phyloP scores from a whole-genome alignment of 345 rosid genomes.

The Leavenworthia alabamica region DNA sequence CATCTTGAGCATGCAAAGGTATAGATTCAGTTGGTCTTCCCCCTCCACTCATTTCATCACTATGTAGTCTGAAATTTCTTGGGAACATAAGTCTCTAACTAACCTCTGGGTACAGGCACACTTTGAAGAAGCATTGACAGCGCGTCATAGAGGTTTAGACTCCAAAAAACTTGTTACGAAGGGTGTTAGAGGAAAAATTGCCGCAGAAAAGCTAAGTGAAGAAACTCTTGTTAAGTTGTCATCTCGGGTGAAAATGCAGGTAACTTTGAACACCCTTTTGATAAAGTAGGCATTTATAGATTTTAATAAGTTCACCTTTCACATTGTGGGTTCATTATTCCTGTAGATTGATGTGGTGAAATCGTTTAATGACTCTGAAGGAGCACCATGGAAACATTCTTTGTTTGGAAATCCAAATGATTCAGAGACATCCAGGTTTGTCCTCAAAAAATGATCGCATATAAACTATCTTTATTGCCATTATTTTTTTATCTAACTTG shows the following conservation, averaged over 20 bases:
- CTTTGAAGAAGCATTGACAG: constrained; percentile 89
- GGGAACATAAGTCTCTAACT: constrained; percentile 4
- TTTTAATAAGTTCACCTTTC: constrained; percentile 3
- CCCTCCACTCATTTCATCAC: constrained; percentile 10
- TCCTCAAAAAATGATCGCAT: background rate
- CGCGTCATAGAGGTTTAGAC: constrained; percentile 68
- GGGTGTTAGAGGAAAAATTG: constrained; percentile 71
- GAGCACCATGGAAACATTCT: constrained; percentile 86
- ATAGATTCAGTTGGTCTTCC: constrained; percentile 15
- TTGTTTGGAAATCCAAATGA: constrained; percentile 97
- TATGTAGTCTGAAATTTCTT: background rate
- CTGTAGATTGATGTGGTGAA: constrained; percentile 78
- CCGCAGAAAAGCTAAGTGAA: constrained; percentile 73
- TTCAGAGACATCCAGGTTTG: constrained; percentile 85
- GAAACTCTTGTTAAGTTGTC: constrained; percentile 85
- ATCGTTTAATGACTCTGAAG: constrained; percentile 71
- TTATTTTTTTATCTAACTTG: background rate
- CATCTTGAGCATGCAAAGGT: constrained; percentile 92
- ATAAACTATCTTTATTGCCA: background rate
- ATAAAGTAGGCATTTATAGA: background rate
- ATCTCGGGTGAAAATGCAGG: constrained; percentile 82
- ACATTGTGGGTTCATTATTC: constrained; percentile 1
- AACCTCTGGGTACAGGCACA: constrained; percentile 54
- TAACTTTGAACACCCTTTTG: constrained; percentile 22
- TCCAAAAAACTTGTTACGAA: constrained; percentile 56